Conservation (phyloP, 208 protist species). For the Lotmaria passim region DNA sequence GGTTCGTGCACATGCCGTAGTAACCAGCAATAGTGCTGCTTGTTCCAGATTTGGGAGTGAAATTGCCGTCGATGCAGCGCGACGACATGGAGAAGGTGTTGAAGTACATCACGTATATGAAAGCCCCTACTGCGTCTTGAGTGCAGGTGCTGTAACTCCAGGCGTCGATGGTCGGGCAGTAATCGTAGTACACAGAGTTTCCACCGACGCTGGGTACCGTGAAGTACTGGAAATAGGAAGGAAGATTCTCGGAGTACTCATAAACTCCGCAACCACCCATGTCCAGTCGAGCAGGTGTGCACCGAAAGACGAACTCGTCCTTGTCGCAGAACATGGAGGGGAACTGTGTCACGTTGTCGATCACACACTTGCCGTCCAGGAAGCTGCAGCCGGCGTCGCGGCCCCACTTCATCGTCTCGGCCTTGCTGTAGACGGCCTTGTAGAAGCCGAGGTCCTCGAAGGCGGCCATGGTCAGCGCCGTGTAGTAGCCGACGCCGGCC, state of each 20-base stretch:
- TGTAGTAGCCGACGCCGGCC: conserved; percentile 45
- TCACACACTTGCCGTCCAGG: conserved; percentile 47
- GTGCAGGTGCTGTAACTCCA: conserved; percentile 29
- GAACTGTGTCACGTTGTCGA: conserved; percentile 32
- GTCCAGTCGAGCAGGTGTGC: conserved; percentile 33
- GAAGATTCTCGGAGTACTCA: not conserved
- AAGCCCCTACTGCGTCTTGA: not conserved
- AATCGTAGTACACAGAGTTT: conserved; percentile 39
- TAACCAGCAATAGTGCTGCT: not conserved
- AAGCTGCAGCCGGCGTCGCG: conserved; percentile 64
- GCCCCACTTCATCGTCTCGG: conserved; percentile 79
- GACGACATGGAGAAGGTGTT: conserved; percentile 10
- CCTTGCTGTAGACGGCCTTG: conserved; percentile 61
- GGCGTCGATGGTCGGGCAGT: conserved; percentile 47
- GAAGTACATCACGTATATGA: not conserved
- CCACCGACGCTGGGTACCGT: conserved; percentile 19
- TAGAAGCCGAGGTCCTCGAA: conserved; percentile 89
- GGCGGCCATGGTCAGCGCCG: conserved; percentile 75
- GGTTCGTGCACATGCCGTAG: not conserved
- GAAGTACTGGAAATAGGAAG: conserved; percentile 63
- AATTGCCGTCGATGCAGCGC: conserved; percentile 24
- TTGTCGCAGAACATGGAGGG: conserved; percentile 59
- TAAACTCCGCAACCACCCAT: conserved; percentile 40
- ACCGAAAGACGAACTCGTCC: conserved; percentile 16
- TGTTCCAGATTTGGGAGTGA: not conserved